Base-by-base conservation (phyloP, 192 early-diverging fungal species). In the Gaertneriomyces semiglobifer region DNA sequence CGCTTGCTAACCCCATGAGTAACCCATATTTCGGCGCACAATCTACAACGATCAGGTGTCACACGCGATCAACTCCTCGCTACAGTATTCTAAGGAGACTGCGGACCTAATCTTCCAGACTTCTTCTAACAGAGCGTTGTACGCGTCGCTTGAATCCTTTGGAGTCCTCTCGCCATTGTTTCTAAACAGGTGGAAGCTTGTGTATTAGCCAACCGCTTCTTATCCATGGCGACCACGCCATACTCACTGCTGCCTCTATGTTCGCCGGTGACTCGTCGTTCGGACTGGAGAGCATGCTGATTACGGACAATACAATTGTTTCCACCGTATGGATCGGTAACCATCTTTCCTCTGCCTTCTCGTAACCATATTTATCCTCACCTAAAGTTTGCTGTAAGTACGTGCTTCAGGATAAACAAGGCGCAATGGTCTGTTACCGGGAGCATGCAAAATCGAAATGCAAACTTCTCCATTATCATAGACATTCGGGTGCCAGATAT, bases 221-320 rank as follows among this genome's bases (percentile, higher is more conserved):
- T n/a, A 33, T n/a, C 1, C 4, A 3, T 54, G 2, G 33, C 8
- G 40, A 51, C 58, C 20, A 53, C 8, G 56, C 9, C 38, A 60
- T 63, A 74, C 85, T 74, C 82, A 92, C 87, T n/a, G 93, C 94
- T 1, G 96, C 93, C 59, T 97, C 92, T 16, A 94, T 79, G 64
- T 98, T 97, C 9, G 96, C 94, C 7, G 96, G 94, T 20, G 89
- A 92, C 64, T 98, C 92, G 72, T 92, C 91, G 77, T 98, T 98
- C 19, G 96, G 96, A 42, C 81, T 82, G 38, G 86, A 89, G 11
- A 98, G 80, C 93, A 98, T 95, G 42, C 88, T 88, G 25, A 96
- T 89, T 11, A 98, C 93, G 61, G 88, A 90, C 20, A 97, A 54
- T 39, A 97, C 73, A 59, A 98, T 94, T 9, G 92, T 90, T 74